Evolutionary conservation across 352 stramenopile species (phyloP).

Genomic region (Globisporangium parvum): DNA sequence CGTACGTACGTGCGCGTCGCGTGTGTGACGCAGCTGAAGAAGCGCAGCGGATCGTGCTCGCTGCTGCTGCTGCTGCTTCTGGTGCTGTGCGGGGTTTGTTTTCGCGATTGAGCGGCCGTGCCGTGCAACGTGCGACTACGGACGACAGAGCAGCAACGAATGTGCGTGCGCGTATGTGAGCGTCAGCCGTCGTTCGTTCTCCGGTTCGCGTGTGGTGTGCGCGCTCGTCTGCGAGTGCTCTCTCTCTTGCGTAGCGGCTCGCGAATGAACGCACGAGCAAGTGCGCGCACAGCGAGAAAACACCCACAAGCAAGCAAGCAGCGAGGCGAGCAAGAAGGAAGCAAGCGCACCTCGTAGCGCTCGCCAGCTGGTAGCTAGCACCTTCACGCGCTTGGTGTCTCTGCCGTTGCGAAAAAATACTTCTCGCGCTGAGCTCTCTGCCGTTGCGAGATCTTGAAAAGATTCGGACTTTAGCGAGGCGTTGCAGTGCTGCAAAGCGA

Average conservation of each 20-base stretch:
- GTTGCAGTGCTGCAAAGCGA: too few species aligned
- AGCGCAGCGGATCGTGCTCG: too few species aligned
- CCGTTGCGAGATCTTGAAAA: slow-evolving; percentile 12
- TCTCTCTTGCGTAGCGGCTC: background rate
- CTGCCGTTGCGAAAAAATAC: slow-evolving; percentile 5
- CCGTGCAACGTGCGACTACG: background rate
- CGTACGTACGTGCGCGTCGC: background rate
- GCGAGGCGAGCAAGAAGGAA: too few species aligned
- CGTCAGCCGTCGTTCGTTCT: too few species aligned
- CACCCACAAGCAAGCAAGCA: too few species aligned
- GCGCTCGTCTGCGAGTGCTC: background rate
- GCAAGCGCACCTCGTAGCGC: background rate
- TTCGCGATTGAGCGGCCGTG: background rate
- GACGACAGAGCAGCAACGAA: too few species aligned
- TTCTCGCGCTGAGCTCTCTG: slow-evolving; percentile 10
- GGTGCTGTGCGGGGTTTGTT: background rate
- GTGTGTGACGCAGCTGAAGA: background rate
- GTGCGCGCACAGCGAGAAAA: too few species aligned
- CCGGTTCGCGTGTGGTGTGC: too few species aligned
- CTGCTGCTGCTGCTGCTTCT: background rate
- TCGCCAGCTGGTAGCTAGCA: background rate
- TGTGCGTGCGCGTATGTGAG: too few species aligned
- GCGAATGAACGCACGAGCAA: too few species aligned
- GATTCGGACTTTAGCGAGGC: slow-evolving; percentile 11
- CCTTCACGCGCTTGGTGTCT: background rate